These are phyloP conservation scores for Nitzschia sp. DNA, from an alignment of 108 stramenopile species.

Conservation along the genomic window DNA sequence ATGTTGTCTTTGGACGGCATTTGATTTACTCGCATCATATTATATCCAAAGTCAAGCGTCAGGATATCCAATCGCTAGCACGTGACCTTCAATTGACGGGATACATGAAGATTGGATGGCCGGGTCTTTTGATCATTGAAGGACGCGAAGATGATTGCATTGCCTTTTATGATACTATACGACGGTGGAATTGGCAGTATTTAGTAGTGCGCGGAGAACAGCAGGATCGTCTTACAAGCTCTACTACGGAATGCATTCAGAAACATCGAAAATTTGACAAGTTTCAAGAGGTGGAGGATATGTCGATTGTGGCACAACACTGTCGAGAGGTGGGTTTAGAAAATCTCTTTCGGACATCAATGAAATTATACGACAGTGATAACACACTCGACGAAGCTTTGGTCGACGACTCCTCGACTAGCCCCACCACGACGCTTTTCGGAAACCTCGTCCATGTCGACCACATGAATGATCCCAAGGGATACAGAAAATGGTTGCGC, in stretches of 20 bases:
- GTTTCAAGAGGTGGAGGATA: conserved; percentile 59
- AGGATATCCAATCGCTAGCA: conserved; percentile 57
- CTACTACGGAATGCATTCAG: conserved; percentile 16
- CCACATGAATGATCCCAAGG: conserved; percentile 78
- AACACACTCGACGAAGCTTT: background rate
- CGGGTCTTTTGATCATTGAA: conserved; percentile 77
- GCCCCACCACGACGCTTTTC: conserved; percentile 18
- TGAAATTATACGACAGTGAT: conserved; percentile 58
- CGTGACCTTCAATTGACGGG: conserved; percentile 63
- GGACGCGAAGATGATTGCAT: conserved; percentile 63
- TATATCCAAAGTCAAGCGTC: conserved; percentile 78
- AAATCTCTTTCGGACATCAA: conserved; percentile 60
- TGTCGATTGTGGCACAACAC: conserved; percentile 60
- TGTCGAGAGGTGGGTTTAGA: conserved; percentile 75
- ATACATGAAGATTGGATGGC: conserved; percentile 84
- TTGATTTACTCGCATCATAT: conserved; percentile 88
- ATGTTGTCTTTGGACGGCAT: conserved; percentile 49
- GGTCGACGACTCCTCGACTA: background rate
- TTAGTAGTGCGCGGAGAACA: conserved; percentile 76
- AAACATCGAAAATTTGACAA: conserved; percentile 39
- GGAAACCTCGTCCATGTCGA: conserved; percentile 74
- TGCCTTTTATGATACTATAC: conserved; percentile 65
- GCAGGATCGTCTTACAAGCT: conserved; percentile 25
- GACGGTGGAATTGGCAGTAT: conserved; percentile 73
- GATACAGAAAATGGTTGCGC: conserved; percentile 72